phyloP scores from a whole-genome alignment of 345 rosid species.

The Trapa incisa region DNA sequence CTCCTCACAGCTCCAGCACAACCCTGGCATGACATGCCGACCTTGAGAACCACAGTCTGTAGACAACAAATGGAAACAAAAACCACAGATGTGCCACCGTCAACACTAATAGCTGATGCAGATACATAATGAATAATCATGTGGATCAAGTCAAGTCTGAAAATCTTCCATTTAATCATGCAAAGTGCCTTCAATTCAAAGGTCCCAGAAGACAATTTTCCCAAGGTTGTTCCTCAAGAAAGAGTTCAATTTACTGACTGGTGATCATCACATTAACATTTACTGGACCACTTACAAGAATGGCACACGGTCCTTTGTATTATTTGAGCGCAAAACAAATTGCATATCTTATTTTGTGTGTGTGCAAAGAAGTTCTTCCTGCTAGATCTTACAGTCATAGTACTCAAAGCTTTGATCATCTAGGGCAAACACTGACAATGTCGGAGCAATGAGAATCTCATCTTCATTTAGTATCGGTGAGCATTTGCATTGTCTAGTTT shows the following conservation, averaged over 20 bases:
- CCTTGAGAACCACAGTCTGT: constrained; percentile 68
- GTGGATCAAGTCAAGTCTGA: neutral
- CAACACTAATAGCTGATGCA: too few relatives aligned
- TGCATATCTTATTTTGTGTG: too few relatives aligned
- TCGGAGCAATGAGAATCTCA: neutral
- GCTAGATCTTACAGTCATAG: neutral
- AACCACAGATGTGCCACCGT: neutral
- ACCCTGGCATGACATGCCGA: constrained; percentile 72
- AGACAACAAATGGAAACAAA: neutral
- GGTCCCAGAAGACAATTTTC: too few relatives aligned
- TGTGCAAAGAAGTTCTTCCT: neutral
- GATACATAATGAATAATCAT: neutral
- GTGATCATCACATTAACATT: too few relatives aligned
- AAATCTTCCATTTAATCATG: too few relatives aligned
- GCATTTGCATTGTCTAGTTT: neutral
- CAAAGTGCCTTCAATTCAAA: too few relatives aligned
- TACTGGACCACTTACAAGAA: too few relatives aligned
- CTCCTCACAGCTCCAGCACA: constrained; percentile 72
- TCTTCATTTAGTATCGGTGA: neutral
- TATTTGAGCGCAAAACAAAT: too few relatives aligned
- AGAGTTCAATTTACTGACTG: too few relatives aligned
- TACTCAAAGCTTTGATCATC: neutral
- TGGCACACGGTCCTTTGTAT: too few relatives aligned
- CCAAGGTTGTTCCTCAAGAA: too few relatives aligned
- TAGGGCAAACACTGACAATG: neutral